Conservation (phyloP, 192 early-diverging fungal species). For the Gigaspora rosea region DNA sequence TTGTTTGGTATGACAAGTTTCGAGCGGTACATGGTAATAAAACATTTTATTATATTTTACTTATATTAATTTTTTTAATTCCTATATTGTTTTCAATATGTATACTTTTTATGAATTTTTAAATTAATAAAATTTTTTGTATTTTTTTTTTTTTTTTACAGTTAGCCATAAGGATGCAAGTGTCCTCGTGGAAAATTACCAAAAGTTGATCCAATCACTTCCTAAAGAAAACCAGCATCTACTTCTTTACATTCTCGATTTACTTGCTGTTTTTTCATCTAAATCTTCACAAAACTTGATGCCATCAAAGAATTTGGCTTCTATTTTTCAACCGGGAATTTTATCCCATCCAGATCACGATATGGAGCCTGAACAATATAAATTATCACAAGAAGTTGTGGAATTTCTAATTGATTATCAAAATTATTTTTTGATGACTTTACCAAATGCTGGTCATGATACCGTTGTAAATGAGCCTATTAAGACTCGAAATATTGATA, state of each 20-base stretch:
- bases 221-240: slow-evolving; percentile 64
- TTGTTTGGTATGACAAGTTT: slow-evolving; percentile 65
- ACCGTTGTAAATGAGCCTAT: not conserved
- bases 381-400: slow-evolving; percentile 70
- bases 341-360: slow-evolving; percentile 73
- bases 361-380: slow-evolving; percentile 72
- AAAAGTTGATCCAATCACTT: slow-evolving; percentile 57
- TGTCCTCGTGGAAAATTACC: slow-evolving; percentile 52
- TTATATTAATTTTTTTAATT: not conserved
- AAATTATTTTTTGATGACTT: slow-evolving; percentile 44
- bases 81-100: not conserved
- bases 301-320: slow-evolving; percentile 73
- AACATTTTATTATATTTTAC: too few species aligned
- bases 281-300: slow-evolving; percentile 62
- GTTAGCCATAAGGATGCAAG: slow-evolving; percentile 41
- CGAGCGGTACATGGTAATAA: slow-evolving; percentile 61
- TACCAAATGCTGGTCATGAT: not conserved
- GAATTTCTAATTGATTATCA: slow-evolving; percentile 75
- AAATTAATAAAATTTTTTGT: not conserved
- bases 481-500: not conserved
- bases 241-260: slow-evolving; percentile 69
- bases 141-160: slow-evolving; percentile 21
- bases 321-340: slow-evolving; percentile 75
- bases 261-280: slow-evolving; percentile 58
- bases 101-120: too few species aligned